These are phyloP conservation scores for Sistotremastrum suecicum DNA, from an alignment of 768 basidiomycete genomes.

Conservation along the genomic window DNA sequence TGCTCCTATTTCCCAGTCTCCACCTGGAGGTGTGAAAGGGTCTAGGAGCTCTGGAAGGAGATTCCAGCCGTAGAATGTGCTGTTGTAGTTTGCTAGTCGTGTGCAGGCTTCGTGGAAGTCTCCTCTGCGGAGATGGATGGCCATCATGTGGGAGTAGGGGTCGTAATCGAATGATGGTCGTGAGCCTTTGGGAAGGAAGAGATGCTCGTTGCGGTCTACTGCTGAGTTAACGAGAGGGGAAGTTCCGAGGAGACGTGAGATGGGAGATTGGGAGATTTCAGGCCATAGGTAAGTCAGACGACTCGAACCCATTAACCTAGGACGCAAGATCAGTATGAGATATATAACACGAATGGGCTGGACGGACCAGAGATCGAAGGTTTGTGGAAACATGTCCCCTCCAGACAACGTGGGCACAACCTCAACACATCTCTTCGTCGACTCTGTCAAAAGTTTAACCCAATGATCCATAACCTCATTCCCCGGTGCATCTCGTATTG, in stretches of 20 bases:
- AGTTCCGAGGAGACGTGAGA: constrained; percentile 25
- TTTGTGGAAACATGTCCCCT: constrained; percentile 26
- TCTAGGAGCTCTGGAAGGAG: constrained; percentile 31
- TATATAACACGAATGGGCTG: constrained; percentile 22
- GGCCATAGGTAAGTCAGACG: no score
- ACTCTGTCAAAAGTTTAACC: constrained; percentile 23
- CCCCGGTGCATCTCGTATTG: constrained; percentile 17
- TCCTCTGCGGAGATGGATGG: constrained; percentile 37
- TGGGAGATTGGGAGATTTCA: constrained; percentile 20
- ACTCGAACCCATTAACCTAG: no score
- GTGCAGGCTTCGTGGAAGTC: constrained; percentile 32
- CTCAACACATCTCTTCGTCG: constrained; percentile 31
- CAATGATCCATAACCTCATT: constrained; percentile 25
- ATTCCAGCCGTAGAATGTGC: constrained; percentile 37
- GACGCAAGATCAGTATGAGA: constrained; percentile 6
- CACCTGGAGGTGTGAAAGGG: constrained; percentile 25
- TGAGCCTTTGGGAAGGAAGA: constrained; percentile 21
- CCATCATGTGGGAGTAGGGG: constrained; percentile 22
- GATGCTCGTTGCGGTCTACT: constrained; percentile 22
- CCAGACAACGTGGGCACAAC: constrained; percentile 18
- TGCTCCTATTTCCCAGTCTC: constrained; percentile 12
- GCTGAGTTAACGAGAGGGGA: constrained; percentile 27
- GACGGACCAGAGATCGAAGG: constrained; percentile 33
- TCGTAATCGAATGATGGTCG: constrained; percentile 8
- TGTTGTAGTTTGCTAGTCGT: constrained; percentile 26